Conservation (phyloP, 2,329 filamentous ascomycete species). For the Alternaria panax region DNA sequence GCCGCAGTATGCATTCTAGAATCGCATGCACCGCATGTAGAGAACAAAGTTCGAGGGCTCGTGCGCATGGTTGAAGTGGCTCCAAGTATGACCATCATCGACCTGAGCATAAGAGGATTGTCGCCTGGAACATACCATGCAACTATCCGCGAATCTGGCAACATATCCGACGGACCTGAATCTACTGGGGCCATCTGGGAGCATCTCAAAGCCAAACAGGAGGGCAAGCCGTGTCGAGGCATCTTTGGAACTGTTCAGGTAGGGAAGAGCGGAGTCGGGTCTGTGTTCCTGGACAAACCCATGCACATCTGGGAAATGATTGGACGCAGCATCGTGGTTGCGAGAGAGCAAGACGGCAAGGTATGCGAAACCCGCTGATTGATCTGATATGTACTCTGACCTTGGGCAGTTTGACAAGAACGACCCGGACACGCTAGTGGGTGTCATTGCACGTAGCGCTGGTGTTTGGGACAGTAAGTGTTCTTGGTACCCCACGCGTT, state of each 20-base stretch:
- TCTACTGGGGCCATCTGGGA: constrained; percentile 87
- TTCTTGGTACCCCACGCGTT: constrained; percentile 10
- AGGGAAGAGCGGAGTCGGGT: constrained; percentile 76
- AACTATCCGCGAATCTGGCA: constrained; percentile 83
- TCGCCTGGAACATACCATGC: constrained; percentile 82
- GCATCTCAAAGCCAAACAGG: constrained; percentile 54
- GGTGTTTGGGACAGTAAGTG: constrained; percentile 82
- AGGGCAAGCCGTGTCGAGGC: constrained; percentile 63
- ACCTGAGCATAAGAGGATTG: constrained; percentile 85
- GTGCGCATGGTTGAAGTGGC: constrained; percentile 93
- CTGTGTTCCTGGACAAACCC: constrained; percentile 79
- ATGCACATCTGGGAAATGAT: constrained; percentile 97
- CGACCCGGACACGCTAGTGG: constrained; percentile 84
- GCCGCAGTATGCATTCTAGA: constrained; percentile 96
- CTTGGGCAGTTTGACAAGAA: constrained; percentile 58
- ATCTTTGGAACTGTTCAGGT: constrained; percentile 79
- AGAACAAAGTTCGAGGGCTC: constrained; percentile 79
- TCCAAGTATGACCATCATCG: constrained; percentile 78
- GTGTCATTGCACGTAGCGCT: constrained; percentile 92
- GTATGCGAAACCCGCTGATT: constrained; percentile 17
- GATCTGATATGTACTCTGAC: constrained; percentile 54
- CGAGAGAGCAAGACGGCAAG: constrained; percentile 68
- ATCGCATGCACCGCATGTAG: constrained; percentile 70
- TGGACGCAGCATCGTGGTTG: constrained; percentile 88
- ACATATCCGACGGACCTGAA: constrained; percentile 82